A percentile compares a stretch with the other conserved stretches of the same genome.
These are phyloP conservation scores for Spinacia oleracea DNA, from an alignment of 179 eudicot genomes.

Conservation along the genomic window DNA sequence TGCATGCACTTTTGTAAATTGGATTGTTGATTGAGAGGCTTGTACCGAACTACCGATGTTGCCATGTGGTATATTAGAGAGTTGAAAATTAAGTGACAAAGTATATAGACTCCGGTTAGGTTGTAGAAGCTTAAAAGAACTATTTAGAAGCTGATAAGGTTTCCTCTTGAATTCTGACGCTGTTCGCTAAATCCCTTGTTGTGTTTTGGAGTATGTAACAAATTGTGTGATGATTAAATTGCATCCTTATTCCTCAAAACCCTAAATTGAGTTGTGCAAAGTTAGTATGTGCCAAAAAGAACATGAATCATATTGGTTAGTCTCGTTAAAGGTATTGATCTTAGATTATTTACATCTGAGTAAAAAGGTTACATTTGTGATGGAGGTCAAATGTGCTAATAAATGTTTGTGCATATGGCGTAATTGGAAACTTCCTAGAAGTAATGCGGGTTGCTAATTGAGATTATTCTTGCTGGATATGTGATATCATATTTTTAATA, in stretches of 20 bases:
- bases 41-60: neutral
- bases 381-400: neutral
- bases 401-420: neutral
- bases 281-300: neutral
- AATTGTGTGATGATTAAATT: neutral
- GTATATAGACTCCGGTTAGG: neutral
- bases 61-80: neutral
- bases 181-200: neutral
- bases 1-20: neutral
- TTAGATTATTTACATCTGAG: neutral
- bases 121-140: neutral
- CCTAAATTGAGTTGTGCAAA: neutral
- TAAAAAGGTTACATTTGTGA: neutral
- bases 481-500: neutral
- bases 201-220: conserved; percentile 2
- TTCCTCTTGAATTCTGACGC: neutral
- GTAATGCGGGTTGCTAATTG: neutral
- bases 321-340: neutral
- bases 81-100: neutral
- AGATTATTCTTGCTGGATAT: neutral
- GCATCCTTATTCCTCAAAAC: neutral
- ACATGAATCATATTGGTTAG: neutral
- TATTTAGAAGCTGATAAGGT: neutral
- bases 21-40: neutral
- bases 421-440: neutral